These are phyloP conservation scores for Hericium rajendrae DNA, from an alignment of 768 basidiomycete species.

Conservation along the genomic window DNA sequence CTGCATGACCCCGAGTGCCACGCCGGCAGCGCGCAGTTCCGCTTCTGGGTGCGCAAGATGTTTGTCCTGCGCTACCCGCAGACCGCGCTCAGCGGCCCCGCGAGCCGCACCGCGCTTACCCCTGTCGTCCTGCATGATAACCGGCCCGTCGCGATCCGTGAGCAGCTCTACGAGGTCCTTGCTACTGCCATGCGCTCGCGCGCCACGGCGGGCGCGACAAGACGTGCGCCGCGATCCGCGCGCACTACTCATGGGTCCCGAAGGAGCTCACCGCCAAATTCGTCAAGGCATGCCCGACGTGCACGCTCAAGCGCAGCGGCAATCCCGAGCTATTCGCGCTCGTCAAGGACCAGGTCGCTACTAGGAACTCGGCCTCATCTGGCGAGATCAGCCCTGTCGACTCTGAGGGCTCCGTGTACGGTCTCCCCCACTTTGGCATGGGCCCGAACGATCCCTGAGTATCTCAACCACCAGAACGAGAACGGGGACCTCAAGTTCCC, in stretches of 20 bases:
- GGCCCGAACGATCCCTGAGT: not conserved
- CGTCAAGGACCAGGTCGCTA: constrained; percentile 1
- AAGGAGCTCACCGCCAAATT: constrained; percentile 76
- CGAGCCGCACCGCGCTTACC: not conserved
- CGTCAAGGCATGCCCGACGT: constrained; percentile 73
- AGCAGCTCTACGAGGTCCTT: constrained; percentile 75
- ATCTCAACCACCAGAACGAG: not conserved
- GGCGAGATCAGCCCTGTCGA: not conserved
- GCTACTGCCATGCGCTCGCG: not conserved
- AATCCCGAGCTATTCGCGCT: constrained; percentile 15
- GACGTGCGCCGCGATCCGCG: constrained; percentile 56
- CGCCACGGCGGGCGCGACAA: constrained; percentile 56
- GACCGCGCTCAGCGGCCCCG: constrained; percentile 4
- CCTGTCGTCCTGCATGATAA: constrained; percentile 60
- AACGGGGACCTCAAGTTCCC: not conserved
- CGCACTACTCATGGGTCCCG: constrained; percentile 75
- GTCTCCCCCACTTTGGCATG: not conserved
- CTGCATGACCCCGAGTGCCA: constrained; percentile 9
- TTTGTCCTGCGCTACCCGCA: constrained; percentile 13
- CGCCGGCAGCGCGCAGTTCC: constrained; percentile 12
- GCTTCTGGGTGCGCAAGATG: constrained; percentile 17
- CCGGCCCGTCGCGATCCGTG: constrained; percentile 65
- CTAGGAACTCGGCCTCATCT: not conserved
- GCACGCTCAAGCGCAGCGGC: constrained; percentile 37
- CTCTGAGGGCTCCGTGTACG: not conserved